Base-by-base conservation (phyloP, 305 asterid genomes). In the Ruellia speciosa region DNA sequence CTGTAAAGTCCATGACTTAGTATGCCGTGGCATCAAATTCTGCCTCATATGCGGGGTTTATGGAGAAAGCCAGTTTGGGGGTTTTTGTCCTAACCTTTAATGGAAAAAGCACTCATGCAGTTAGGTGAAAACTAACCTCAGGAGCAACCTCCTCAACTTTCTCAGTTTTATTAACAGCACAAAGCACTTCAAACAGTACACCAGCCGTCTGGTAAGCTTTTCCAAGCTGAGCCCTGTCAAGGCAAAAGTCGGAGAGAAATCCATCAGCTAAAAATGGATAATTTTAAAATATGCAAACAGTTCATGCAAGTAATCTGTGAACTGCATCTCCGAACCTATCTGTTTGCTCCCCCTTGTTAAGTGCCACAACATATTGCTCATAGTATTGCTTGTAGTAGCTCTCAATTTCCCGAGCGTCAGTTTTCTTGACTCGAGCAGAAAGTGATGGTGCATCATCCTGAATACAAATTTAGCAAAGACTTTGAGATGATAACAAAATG, bases 171-270 rank as follows among this genome's bases (percentile, higher is more conserved):
- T 84, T 86, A 71, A 93, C 99, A 14, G 97, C 97, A 79, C 99
- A 93, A 52, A 93, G 96, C 66, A 89, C 99, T 76, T 93, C 99
- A 79, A 88, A 93, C 53, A 93, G 90, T 71, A 88, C 95, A 51
- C 96, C 97, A 13, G 99, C 97, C 59, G 97, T 85, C 82, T 86
- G 95, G 72, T 93, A 93, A 66, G 99, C 99, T 77, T 93, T 93
- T 49, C 94, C 97, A 66, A 93, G 97, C 81, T 85, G 87, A 73
- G 96, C 96, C 75, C 99, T 93, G 85, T 71, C 31, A 48, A 60
- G 37, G 48, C 18, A 70, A 62, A 54, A 61, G 47, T 10, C 31
- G 52, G 16, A 7, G 19, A 67, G 39, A 48, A 54, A 66, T 15
- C 47, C 50, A 45, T 60, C 45, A 54, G 39, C 41, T 35, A 62